These are phyloP conservation scores for Ceratocystis diversiconidia DNA, from an alignment of 2,329 filamentous ascomycete species.

Conservation along the genomic window DNA sequence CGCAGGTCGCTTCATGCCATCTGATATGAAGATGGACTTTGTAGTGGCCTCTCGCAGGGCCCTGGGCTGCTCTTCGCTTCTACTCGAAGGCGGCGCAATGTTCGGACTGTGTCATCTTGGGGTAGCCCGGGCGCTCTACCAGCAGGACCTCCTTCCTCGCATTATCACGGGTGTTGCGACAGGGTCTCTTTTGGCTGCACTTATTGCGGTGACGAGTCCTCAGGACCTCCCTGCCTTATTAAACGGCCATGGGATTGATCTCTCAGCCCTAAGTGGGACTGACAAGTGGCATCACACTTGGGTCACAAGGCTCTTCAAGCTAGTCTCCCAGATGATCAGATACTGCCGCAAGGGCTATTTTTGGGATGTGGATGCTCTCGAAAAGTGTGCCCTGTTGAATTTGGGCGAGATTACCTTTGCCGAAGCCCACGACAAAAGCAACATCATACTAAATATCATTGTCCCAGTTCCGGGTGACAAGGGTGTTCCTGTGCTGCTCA, in stretches of 20 bases:
- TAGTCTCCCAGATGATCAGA: slow-evolving; percentile 50
- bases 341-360: slow-evolving; percentile 70
- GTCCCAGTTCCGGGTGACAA: slow-evolving; percentile 61
- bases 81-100: slow-evolving; percentile 79
- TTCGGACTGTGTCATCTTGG: slow-evolving; percentile 85
- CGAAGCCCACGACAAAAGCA: slow-evolving; percentile 76
- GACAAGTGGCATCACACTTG: slow-evolving; percentile 18
- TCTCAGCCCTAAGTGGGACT: slow-evolving; percentile 55
- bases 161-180: slow-evolving; percentile 88
- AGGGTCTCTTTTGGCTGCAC: slow-evolving; percentile 74
- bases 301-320: slow-evolving; percentile 29
- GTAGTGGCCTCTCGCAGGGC: slow-evolving; percentile 77
- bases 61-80: slow-evolving; percentile 72
- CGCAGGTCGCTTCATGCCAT: slow-evolving; percentile 26
- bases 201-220: slow-evolving; percentile 77
- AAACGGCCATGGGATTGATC: slow-evolving; percentile 64
- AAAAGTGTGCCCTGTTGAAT: slow-evolving; percentile 71
- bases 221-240: slow-evolving; percentile 68
- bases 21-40: slow-evolving; percentile 68
- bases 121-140: slow-evolving; percentile 74
- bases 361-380: slow-evolving; percentile 65
- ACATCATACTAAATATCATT: slow-evolving; percentile 81
- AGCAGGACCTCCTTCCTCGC: slow-evolving; percentile 65
- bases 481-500: slow-evolving; percentile 71
- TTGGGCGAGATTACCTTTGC: slow-evolving; percentile 85